Conservation (phyloP, 495 filamentous ascomycete species). For the Xylaria grammica region DNA sequence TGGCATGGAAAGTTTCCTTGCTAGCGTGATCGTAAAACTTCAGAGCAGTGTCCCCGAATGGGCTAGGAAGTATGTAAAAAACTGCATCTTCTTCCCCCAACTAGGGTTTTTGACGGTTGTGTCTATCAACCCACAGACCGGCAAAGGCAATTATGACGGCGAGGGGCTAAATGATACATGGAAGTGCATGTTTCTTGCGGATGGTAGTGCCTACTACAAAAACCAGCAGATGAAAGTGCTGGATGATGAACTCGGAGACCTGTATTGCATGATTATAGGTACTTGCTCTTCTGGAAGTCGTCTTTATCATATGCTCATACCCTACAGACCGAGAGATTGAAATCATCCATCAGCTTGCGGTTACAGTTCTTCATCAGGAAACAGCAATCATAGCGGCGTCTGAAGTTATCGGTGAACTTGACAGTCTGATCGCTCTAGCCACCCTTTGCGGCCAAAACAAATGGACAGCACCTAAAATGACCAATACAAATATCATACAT, state of each 20-base stretch:
- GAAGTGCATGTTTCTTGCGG: slow-evolving; percentile 79
- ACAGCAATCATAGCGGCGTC: slow-evolving; percentile 68
- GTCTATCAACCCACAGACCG: slow-evolving; percentile 63
- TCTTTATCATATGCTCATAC: slow-evolving; percentile 28
- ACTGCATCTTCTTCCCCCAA: slow-evolving; percentile 85
- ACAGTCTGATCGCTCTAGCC: slow-evolving; percentile 84
- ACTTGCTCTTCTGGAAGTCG: slow-evolving; percentile 30
- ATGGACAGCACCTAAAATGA: slow-evolving; percentile 72
- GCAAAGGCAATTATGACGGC: slow-evolving; percentile 70
- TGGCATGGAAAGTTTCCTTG: slow-evolving; percentile 75
- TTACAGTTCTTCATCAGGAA: slow-evolving; percentile 73
- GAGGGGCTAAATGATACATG: slow-evolving; percentile 63
- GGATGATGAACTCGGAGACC: slow-evolving; percentile 82
- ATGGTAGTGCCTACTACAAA: slow-evolving; percentile 82
- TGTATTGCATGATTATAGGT: slow-evolving; percentile 84
- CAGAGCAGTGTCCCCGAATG: slow-evolving; percentile 65
- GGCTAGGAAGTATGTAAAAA: slow-evolving; percentile 59
- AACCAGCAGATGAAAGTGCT: slow-evolving; percentile 82
- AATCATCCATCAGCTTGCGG: slow-evolving; percentile 78
- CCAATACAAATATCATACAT: slow-evolving; percentile 70
- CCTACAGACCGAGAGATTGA: slow-evolving; percentile 84
- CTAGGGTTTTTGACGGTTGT: slow-evolving; percentile 88
- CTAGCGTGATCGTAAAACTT: slow-evolving; percentile 66
- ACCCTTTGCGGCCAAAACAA: slow-evolving; percentile 78
- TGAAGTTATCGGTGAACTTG: slow-evolving; percentile 83